Percentiles rank a stretch among this genome's conserved stretches.
Evolutionary conservation across 2,329 filamentous ascomycete species (phyloP).

Genomic region (Dissoconium aciculare): DNA sequence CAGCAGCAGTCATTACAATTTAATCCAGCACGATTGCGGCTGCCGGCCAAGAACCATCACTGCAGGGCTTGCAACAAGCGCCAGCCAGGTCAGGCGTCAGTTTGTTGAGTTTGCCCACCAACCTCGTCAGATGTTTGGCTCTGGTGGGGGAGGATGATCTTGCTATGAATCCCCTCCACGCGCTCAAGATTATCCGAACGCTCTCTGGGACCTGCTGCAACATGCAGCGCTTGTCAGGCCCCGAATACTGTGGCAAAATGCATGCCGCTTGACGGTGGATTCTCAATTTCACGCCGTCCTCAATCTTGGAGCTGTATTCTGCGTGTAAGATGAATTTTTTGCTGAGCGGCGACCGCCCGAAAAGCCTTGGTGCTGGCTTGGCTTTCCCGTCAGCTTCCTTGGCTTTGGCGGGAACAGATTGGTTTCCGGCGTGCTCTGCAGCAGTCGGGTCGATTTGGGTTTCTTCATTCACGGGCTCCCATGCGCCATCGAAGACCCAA

Average conservation of each 20-base stretch:
- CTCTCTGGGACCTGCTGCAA: background rate
- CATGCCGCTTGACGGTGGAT: background rate
- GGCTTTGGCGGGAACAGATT: background rate
- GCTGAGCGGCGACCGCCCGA: too few relatives aligned
- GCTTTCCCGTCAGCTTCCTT: too few relatives aligned
- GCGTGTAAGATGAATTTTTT: too few relatives aligned
- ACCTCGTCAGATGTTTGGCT: background rate
- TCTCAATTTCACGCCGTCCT: background rate
- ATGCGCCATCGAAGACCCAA: slow-evolving; percentile 1
- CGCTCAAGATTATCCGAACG: background rate
- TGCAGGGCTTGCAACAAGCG: background rate
- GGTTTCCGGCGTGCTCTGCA: background rate
- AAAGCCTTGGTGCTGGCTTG: too few relatives aligned
- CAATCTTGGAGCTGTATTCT: too few relatives aligned
- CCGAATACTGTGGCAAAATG: background rate
- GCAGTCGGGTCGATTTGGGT: background rate
- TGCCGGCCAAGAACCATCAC: background rate
- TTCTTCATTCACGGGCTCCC: background rate
- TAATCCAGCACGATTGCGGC: too few relatives aligned
- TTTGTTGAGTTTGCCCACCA: background rate
- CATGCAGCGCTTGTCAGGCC: background rate
- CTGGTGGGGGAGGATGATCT: background rate
- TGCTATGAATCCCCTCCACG: background rate
- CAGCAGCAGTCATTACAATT: too few relatives aligned
- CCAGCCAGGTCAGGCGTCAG: background rate